These are phyloP conservation scores for Coniochaeta hoffmannii DNA, from an alignment of 2,329 filamentous ascomycete genomes.

Conservation along the genomic window DNA sequence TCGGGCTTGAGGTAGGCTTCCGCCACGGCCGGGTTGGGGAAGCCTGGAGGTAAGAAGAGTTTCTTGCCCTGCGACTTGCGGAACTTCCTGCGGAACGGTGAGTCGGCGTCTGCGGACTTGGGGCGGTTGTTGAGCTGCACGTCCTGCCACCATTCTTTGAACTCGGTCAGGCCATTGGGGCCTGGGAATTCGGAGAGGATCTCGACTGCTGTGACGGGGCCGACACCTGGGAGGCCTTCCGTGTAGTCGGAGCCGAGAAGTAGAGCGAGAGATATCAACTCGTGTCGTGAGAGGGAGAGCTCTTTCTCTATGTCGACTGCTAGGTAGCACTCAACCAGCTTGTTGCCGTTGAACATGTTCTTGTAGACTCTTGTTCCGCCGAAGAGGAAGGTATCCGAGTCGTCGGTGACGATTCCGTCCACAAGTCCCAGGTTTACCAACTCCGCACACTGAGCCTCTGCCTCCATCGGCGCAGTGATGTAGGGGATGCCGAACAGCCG, in stretches of 20 bases:
- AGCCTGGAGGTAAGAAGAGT: slow-evolving; percentile 73
- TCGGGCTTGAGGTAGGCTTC: slow-evolving; percentile 81
- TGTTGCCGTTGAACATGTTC: slow-evolving; percentile 99
- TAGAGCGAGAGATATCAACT: slow-evolving; percentile 85
- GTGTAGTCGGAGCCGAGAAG: slow-evolving; percentile 93
- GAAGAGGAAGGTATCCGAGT: slow-evolving; percentile 94
- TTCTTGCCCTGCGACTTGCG: slow-evolving; percentile 71
- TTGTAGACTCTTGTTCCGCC: slow-evolving; percentile 96
- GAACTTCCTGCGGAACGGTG: slow-evolving; percentile 77
- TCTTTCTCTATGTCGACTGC: slow-evolving; percentile 78
- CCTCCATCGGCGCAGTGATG: slow-evolving; percentile 97
- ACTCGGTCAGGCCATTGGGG: slow-evolving; percentile 55
- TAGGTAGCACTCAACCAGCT: slow-evolving; percentile 95
- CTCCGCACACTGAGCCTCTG: slow-evolving; percentile 94
- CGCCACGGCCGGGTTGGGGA: slow-evolving; percentile 71
- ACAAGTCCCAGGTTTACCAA: slow-evolving; percentile 81
- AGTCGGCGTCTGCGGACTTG: slow-evolving; percentile 52
- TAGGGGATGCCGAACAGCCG: slow-evolving; percentile 91
- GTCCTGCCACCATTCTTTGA: slow-evolving; percentile 79
- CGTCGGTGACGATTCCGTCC: slow-evolving; percentile 95
- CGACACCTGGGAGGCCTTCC: slow-evolving; percentile 81
- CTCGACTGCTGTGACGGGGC: slow-evolving; percentile 89
- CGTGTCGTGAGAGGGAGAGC: slow-evolving; percentile 75
- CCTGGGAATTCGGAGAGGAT: slow-evolving; percentile 83
- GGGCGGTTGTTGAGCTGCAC: slow-evolving; percentile 63